Percentiles rank a stretch among this genome's conserved stretches.
Evolutionary conservation across 2,329 filamentous ascomycete genomes (phyloP).

Genomic region (Furcasterigmium sp.): DNA sequence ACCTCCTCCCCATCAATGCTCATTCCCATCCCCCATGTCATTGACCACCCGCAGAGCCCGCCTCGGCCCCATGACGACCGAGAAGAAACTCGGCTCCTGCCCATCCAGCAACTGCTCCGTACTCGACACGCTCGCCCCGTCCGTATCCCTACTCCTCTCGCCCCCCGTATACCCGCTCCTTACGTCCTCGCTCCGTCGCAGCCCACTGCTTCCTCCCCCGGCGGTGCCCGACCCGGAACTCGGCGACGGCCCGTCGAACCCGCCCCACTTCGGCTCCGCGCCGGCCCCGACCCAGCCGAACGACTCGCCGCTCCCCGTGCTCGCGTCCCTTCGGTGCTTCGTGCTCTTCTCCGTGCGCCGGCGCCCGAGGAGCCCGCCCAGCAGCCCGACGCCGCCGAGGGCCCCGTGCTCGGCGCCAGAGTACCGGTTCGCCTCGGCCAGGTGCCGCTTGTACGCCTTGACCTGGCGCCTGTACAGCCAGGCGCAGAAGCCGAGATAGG

Average conservation of each 20-base stretch:
- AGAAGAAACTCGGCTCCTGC: slow-evolving; percentile 67
- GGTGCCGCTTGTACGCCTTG: slow-evolving; percentile 63
- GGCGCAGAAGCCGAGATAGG: slow-evolving; percentile 65
- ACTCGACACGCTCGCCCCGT: slow-evolving; percentile 24
- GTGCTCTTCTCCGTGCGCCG: slow-evolving; percentile 3
- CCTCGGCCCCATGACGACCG: slow-evolving; percentile 61
- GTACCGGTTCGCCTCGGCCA: slow-evolving; percentile 58
- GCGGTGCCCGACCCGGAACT: slow-evolving; percentile 11
- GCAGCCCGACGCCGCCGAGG: slow-evolving; percentile 19
- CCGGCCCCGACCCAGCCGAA: slow-evolving; percentile 26
- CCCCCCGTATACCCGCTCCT: slow-evolving; percentile 9
- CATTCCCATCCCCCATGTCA: slow-evolving; percentile 25
- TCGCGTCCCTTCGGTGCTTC: slow-evolving; percentile 15
- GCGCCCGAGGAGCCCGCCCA: slow-evolving; percentile 17
- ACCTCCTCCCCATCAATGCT: background rate
- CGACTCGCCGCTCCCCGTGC: slow-evolving; percentile 12
- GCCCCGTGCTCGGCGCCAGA: slow-evolving; percentile 36
- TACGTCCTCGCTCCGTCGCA: slow-evolving; percentile 14
- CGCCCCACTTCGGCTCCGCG: slow-evolving; percentile 23
- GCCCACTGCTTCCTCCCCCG: slow-evolving; percentile 15
- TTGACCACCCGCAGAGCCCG: slow-evolving; percentile 67
- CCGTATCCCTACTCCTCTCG: slow-evolving; percentile 18
- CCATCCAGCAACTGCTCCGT: slow-evolving; percentile 55
- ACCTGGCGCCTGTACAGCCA: slow-evolving; percentile 72
- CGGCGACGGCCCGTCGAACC: slow-evolving; percentile 16